Evolutionary conservation across 305 asterid genomes (phyloP), one percentile per base, ranked within the genome.

Genomic region (Plantago coronopus): DNA sequence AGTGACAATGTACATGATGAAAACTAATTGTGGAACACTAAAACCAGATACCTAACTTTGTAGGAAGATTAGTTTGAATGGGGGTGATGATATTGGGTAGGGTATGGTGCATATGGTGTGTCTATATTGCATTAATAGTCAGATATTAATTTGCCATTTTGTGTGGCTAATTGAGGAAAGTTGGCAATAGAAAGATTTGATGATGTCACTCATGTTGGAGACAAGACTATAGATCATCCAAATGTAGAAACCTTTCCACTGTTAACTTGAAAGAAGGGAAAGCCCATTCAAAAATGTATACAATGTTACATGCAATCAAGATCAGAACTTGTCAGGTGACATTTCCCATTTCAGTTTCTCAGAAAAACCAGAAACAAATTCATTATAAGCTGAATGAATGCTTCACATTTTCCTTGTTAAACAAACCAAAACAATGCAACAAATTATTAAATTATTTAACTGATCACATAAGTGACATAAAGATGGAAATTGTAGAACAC

Each of bases 271-370:
- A 78, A 75, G 83, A 66, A 58, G 69, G 54, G 50, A 29, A 67
- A 46, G 65, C 70, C 82, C 71, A 72, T 70, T 75, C 72, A 75
- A 74, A 63, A 77, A 77, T 29, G 7, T 17, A 19, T 14, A 68
- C 73, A 48, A 40, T 57, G 60, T 64, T 67, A 73, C 95, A 82
- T 83, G 86, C 82, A 87, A 81, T 89, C 89, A 76, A 72, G 57
- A 69, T 59, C 59, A 62, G 29, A 48, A 46, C 69, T 57, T 66
- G 45, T 67, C 79, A 81, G 66, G 70, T 75, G 65, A 76, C 77
- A 55, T 48, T 17, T 60, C 25, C 74, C 74, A 63, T 20, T 57
- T 50, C 50, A 49, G 44, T 66, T 72, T 68, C 75, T 51, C 49
- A 44, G 57, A 15, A 62, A 48, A 13, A 62, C 14, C 57, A 12